phyloP scores from a whole-genome alignment of 2,329 filamentous ascomycete species.

The Allantophomopsis lycopodina region DNA sequence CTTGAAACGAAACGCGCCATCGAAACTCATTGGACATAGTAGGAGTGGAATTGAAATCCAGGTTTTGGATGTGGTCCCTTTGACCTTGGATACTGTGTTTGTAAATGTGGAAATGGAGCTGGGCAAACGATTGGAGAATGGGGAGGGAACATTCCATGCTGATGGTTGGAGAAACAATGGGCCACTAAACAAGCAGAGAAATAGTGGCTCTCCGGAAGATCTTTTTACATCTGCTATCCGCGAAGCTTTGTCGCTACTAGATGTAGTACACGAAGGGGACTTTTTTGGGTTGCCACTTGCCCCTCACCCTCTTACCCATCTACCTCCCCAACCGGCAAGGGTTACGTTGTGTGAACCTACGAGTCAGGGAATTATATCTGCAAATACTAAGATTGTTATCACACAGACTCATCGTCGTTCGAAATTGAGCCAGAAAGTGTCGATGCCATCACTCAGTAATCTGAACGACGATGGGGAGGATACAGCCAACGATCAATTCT shows the following conservation, averaged over 20 bases:
- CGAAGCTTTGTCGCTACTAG: slow-evolving; percentile 57
- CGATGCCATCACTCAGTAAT: slow-evolving; percentile 40
- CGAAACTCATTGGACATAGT: slow-evolving; percentile 58
- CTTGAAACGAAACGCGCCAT: slow-evolving; percentile 61
- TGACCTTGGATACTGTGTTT: slow-evolving; percentile 74
- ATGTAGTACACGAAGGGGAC: slow-evolving; percentile 75
- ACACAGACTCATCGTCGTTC: slow-evolving; percentile 44
- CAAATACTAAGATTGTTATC: slow-evolving; percentile 73
- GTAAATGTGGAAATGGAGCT: slow-evolving; percentile 75
- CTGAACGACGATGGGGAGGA: slow-evolving; percentile 57
- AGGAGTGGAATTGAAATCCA: slow-evolving; percentile 74
- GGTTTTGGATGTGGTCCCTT: slow-evolving; percentile 65
- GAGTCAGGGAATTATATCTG: slow-evolving; percentile 67
- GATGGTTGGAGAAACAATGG: slow-evolving; percentile 35
- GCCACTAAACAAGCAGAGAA: slow-evolving; percentile 12
- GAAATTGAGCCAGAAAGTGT: slow-evolving; percentile 34
- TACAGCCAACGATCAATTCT: slow-evolving; percentile 82
- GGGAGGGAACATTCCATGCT: slow-evolving; percentile 70
- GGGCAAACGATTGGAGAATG: slow-evolving; percentile 65
- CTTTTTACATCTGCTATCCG: slow-evolving; percentile 55
- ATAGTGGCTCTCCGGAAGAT: slow-evolving; percentile 27
- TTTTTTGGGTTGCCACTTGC: slow-evolving; percentile 64
- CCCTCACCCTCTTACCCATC: slow-evolving; percentile 76
- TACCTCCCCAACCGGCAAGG: slow-evolving; percentile 70
- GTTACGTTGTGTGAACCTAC: slow-evolving; percentile 93